A percentile compares a stretch with the other conserved stretches of the same genome.
Conservation (phyloP, 1,139 yeast species). For the Suhomyces guaymorum region DNA sequence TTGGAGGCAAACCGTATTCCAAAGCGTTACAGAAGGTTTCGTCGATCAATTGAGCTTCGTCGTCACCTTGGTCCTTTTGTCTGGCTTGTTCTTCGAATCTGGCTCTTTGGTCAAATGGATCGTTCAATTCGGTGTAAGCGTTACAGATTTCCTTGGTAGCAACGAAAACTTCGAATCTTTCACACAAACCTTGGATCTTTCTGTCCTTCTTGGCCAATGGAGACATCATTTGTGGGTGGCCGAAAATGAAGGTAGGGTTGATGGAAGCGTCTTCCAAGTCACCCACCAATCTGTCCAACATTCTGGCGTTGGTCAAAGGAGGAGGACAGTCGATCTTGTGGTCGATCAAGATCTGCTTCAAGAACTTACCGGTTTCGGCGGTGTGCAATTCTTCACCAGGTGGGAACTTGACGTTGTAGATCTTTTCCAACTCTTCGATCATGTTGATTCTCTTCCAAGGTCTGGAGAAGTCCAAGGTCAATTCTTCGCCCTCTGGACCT, state of each 20-base stretch:
- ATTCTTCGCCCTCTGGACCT: slow-evolving; percentile 76
- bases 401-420: slow-evolving; percentile 87
- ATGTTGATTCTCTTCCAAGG: slow-evolving; percentile 99
- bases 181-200: slow-evolving; percentile 90
- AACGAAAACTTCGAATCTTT: slow-evolving; percentile 96
- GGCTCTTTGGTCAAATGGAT: slow-evolving; percentile 96
- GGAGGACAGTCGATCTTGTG: slow-evolving; percentile 91
- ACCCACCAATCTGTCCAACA: slow-evolving; percentile 97
- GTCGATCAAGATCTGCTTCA: slow-evolving; percentile 75
- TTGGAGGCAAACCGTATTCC: slow-evolving; percentile 98
- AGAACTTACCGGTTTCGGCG: slow-evolving; percentile 87
- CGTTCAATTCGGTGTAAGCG: slow-evolving; percentile 98
- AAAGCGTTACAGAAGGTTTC: slow-evolving; percentile 97
- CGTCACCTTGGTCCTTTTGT: slow-evolving; percentile 99
- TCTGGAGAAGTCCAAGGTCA: slow-evolving; percentile 84
- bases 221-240: slow-evolving; percentile 99
- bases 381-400: slow-evolving; percentile 94
- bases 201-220: slow-evolving; percentile 98
- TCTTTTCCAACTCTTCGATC: slow-evolving; percentile 93
- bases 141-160: slow-evolving; percentile 98
- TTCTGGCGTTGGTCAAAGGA: slow-evolving; percentile 96
- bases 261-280: slow-evolving; percentile 89
- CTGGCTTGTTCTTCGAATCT: slow-evolving; percentile 98
- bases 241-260: slow-evolving; percentile 96
- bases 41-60: slow-evolving; percentile 95